A percentile compares a stretch with the other conserved stretches of the same genome.
Evolutionary conservation across 495 filamentous ascomycete species (phyloP).

Genomic region (Aspergillus carlsbadensis): DNA sequence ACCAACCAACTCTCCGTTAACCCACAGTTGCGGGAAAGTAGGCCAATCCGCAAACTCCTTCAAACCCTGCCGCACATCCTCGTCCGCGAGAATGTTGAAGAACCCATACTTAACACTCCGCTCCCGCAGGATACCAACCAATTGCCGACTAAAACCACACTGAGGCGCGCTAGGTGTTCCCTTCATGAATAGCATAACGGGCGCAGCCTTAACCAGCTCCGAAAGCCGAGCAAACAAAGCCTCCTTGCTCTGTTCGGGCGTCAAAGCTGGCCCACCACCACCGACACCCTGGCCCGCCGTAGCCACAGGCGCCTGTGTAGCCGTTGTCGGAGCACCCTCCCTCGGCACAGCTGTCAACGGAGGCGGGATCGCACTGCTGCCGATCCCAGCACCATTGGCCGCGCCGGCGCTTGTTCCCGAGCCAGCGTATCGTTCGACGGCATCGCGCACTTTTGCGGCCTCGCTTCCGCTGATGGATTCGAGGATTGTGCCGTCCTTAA

Average conservation of each 20-base stretch:
- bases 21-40: constrained; percentile 90
- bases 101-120: constrained; percentile 92
- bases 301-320: constrained; percentile 42
- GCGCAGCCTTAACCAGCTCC: constrained; percentile 86
- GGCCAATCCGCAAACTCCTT: constrained; percentile 97
- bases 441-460: constrained; percentile 72
- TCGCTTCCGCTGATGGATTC: constrained; percentile 87
- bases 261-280: constrained; percentile 30
- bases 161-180: constrained; percentile 86
- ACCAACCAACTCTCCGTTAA: constrained; percentile 80
- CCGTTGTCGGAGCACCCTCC: constrained; percentile 37
- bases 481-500: constrained; percentile 66
- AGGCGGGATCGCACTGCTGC: constrained; percentile 51
- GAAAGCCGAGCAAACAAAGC: constrained; percentile 72
- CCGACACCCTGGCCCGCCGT: constrained; percentile 23
- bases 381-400: constrained; percentile 15
- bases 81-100: constrained; percentile 98
- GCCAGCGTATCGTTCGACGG: constrained; percentile 77
- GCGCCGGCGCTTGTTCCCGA: constrained; percentile 19
- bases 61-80: constrained; percentile 92
- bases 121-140: constrained; percentile 83
- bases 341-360: constrained; percentile 46
- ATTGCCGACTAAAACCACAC: constrained; percentile 90
- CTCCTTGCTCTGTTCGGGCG: constrained; percentile 65
- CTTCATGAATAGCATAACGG: constrained; percentile 91